A percentile compares a stretch with the other conserved stretches of the same genome.
phyloP scores from a whole-genome alignment of 805 yeast genomes.

The Cyberlindnera suaveolens region DNA sequence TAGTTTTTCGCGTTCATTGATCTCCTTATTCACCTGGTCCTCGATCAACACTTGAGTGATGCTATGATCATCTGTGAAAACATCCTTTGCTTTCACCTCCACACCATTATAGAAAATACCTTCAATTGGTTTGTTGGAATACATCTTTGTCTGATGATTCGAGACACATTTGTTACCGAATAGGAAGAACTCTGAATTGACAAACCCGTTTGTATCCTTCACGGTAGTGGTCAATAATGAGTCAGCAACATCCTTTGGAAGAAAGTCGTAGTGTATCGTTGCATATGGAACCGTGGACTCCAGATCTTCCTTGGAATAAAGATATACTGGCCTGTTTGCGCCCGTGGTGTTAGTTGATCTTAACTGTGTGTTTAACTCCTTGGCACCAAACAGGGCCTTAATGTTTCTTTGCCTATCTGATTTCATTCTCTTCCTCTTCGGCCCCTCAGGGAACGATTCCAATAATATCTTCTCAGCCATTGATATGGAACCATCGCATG shows the following conservation, averaged over 20 bases:
- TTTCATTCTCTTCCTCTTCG: constrained; percentile 3
- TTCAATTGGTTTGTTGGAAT: constrained; percentile 20
- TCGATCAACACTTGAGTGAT: constrained; percentile 34
- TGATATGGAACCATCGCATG: constrained; percentile 48
- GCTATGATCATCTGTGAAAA: constrained; percentile 36
- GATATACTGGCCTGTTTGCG: constrained; percentile 27
- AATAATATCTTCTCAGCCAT: constrained; percentile 35
- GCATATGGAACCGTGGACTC: constrained; percentile 44
- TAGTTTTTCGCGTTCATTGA: constrained; percentile 24
- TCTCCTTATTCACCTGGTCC: constrained; percentile 33
- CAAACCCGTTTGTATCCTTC: constrained; percentile 34
- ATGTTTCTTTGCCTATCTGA: constrained; percentile 16
- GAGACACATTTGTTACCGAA: constrained; percentile 59
- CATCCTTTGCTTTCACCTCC: constrained; percentile 17
- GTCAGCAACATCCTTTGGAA: constrained; percentile 46
- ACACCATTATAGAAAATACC: constrained; percentile 37
- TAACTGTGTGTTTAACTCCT: constrained; percentile 1
- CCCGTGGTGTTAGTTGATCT: constrained; percentile 15
- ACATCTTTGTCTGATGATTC: constrained; percentile 43
- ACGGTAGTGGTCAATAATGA: constrained; percentile 36
- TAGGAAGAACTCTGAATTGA: constrained; percentile 44
- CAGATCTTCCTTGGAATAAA: constrained; percentile 48
- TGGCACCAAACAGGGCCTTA: constrained; percentile 14
- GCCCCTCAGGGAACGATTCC: constrained; percentile 24
- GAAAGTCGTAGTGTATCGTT: constrained; percentile 42